These are phyloP conservation scores for Mycocentrospora acerina DNA, from an alignment of 2,329 filamentous ascomycete genomes.

Conservation along the genomic window DNA sequence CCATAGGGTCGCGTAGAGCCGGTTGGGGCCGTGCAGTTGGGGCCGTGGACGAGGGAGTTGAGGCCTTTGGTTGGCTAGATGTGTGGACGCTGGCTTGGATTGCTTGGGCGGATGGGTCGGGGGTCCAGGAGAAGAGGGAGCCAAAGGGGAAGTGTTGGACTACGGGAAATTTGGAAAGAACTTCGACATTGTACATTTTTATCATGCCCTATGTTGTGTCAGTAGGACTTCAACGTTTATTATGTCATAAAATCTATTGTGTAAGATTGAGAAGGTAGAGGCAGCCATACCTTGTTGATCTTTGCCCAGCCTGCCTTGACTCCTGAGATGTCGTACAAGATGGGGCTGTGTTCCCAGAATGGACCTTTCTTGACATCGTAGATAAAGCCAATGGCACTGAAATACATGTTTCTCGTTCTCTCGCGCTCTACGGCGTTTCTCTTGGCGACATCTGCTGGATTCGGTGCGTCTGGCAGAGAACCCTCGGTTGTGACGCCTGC, in stretches of 20 bases:
- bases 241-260: background rate
- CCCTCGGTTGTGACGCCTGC: slow-evolving; percentile 71
- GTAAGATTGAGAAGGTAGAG: background rate
- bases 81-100: slow-evolving; percentile 39
- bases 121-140: slow-evolving; percentile 51
- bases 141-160: slow-evolving; percentile 80
- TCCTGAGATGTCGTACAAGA: slow-evolving; percentile 91
- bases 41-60: slow-evolving; percentile 15
- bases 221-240: slow-evolving; percentile 2
- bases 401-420: slow-evolving; percentile 68
- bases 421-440: slow-evolving; percentile 44
- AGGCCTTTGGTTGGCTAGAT: slow-evolving; percentile 36
- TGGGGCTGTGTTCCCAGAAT: slow-evolving; percentile 92
- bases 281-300: slow-evolving; percentile 66
- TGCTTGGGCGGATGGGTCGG: slow-evolving; percentile 43
- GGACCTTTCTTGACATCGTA: slow-evolving; percentile 95
- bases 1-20: slow-evolving; percentile 26
- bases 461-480: slow-evolving; percentile 67
- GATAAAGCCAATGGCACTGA: slow-evolving; percentile 93
- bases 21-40: slow-evolving; percentile 24
- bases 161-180: slow-evolving; percentile 93
- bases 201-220: slow-evolving; percentile 73
- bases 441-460: slow-evolving; percentile 65
- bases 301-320: slow-evolving; percentile 92
- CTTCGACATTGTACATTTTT: slow-evolving; percentile 98